Conservation (phyloP, 192 early-diverging fungal species). For the Backusella sp. region DNA sequence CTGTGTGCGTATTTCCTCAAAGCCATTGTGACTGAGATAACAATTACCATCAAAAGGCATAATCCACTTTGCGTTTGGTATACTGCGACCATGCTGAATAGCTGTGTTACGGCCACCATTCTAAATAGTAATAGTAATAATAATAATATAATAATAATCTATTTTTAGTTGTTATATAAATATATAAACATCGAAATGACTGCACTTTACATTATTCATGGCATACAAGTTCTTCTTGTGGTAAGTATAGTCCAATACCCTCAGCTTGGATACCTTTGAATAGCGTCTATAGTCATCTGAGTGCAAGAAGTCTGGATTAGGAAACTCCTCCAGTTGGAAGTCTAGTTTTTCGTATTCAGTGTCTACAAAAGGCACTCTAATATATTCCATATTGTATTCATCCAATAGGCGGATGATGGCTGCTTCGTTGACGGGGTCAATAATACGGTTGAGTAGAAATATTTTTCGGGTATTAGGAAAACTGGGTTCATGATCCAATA, state of each 20-base stretch:
- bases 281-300: constrained; percentile 58
- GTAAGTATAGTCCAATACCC: constrained; percentile 60
- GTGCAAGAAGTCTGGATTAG: constrained; percentile 60
- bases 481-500: constrained; percentile 55
- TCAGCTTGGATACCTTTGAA: constrained; percentile 55
- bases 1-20: constrained; percentile 52
- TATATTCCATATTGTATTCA: constrained; percentile 50
- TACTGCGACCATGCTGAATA: constrained; percentile 46
- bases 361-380: constrained; percentile 54
- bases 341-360: constrained; percentile 53
- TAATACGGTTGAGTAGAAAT: constrained; percentile 62
- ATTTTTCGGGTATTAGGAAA: constrained; percentile 57
- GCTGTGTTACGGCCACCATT: constrained; percentile 62
- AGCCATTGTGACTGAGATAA: constrained; percentile 52
- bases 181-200: neutral
- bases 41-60: constrained; percentile 67
- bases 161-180: neutral
- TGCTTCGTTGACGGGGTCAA: constrained; percentile 53
- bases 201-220: constrained; percentile 62
- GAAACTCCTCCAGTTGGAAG: constrained; percentile 61
- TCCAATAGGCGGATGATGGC: constrained; percentile 53
- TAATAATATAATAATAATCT: constrained; percentile 19
- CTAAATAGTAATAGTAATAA: constrained; percentile 29
- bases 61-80: constrained; percentile 54
- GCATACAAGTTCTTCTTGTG: constrained; percentile 65